These are phyloP conservation scores for Ceratobasidium sp. DNA, from an alignment of 1,284 basidiomycete genomes.

Conservation along the genomic window DNA sequence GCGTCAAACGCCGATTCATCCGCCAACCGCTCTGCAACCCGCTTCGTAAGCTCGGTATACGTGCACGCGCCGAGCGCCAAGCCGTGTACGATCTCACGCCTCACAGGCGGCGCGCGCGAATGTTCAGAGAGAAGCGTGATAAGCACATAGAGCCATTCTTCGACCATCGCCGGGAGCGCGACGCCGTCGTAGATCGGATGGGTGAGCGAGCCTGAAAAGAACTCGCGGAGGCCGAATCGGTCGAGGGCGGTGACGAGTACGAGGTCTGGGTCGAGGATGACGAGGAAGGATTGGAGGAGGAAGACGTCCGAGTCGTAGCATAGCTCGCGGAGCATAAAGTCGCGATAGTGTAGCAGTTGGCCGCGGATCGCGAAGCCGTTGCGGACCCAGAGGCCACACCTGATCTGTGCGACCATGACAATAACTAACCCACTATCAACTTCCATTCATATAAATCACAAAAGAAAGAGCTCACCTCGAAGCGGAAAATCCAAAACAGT, in stretches of 20 bases:
- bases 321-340: slow-evolving; percentile 94
- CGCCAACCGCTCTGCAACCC: slow-evolving; percentile 89
- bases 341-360: slow-evolving; percentile 96
- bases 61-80: slow-evolving; percentile 90
- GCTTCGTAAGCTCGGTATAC: slow-evolving; percentile 93
- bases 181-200: slow-evolving; percentile 76
- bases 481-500: slow-evolving; percentile 88
- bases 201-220: slow-evolving; percentile 77
- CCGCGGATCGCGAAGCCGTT: slow-evolving; percentile 97
- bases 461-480: slow-evolving; percentile 70
- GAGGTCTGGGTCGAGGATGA: slow-evolving; percentile 83
- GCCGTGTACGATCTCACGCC: slow-evolving; percentile 91
- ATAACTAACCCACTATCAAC: slow-evolving; percentile 70
- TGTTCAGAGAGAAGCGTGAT: slow-evolving; percentile 91
- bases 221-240: slow-evolving; percentile 85
- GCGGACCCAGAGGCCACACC: slow-evolving; percentile 96
- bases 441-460: slow-evolving; percentile 4
- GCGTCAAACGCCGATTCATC: slow-evolving; percentile 90
- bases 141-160: slow-evolving; percentile 91
- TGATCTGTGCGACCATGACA: slow-evolving; percentile 93
- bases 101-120: slow-evolving; percentile 79
- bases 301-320: slow-evolving; percentile 98
- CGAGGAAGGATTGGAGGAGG: slow-evolving; percentile 88
- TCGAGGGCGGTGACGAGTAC: slow-evolving; percentile 91
- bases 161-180: slow-evolving; percentile 88